Evolutionary conservation across 1,139 yeast species (phyloP).

Genomic region (Pichia cactophila): DNA sequence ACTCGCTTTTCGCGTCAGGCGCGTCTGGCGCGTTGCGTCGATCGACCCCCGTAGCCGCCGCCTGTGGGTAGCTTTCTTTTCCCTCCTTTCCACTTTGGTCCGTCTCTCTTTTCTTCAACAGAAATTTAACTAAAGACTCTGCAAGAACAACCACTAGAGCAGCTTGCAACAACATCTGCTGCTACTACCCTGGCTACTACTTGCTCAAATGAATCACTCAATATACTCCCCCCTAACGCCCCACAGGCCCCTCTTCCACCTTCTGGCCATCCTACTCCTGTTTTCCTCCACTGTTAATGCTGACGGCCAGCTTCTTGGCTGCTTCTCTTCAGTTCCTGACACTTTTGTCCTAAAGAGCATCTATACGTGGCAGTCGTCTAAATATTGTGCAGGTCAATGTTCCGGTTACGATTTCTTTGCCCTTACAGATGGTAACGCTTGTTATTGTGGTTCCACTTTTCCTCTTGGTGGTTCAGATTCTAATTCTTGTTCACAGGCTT

Average conservation of each 20-base stretch:
- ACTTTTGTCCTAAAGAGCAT: conserved; percentile 33
- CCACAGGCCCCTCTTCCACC: not conserved
- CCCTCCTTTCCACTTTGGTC: too few species aligned
- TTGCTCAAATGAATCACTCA: not conserved
- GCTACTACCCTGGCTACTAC: too few species aligned
- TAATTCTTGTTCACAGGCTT: conserved; percentile 30
- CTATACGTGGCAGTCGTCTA: conserved; percentile 42
- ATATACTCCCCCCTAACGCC: too few species aligned
- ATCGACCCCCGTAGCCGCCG: too few species aligned
- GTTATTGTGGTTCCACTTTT: conserved; percentile 55
- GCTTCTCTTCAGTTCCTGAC: conserved; percentile 32
- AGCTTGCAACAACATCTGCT: too few species aligned
- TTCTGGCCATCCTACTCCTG: not conserved
- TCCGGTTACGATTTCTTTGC: conserved; percentile 51
- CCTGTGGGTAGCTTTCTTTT: too few species aligned
- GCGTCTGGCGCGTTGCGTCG: too few species aligned
- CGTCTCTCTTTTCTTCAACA: too few species aligned
- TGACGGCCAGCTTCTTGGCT: conserved; percentile 24
- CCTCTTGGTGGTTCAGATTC: conserved; percentile 34
- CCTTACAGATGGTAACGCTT: conserved; percentile 44
- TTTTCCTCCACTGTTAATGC: not conserved
- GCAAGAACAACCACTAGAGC: too few species aligned
- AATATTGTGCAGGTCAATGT: conserved; percentile 43
- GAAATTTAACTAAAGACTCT: too few species aligned
- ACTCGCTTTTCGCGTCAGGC: too few species aligned